Base-by-base conservation (phyloP, 148 eudicot genomes). In the Limonium bicolor region DNA sequence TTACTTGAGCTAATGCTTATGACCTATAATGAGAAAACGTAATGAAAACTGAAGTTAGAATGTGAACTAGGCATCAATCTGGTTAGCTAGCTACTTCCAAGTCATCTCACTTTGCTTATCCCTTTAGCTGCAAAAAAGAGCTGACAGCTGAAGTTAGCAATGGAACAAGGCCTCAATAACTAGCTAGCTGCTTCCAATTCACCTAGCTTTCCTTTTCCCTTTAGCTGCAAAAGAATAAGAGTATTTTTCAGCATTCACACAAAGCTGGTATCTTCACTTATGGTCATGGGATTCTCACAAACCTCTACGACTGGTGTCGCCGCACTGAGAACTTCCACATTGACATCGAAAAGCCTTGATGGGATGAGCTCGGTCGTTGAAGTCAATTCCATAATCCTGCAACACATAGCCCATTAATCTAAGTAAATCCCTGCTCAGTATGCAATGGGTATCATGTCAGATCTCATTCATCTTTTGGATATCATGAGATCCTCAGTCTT, bases 341-440 rank as follows among this genome's bases (percentile, higher is more conserved):
- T 51, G 30, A 58, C 82, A 78, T 27, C 47, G 58, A 60, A 78
- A 78, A 12, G 82, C 87, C 64, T 74, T 59, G 22, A 79, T 53
- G 12, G 82, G 87, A 55, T 79, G 87, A 44, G 32, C 7, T 21
- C 53, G 48, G 55, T 79, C 87, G 17, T 39, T 55, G 30, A 79
- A 79, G 50, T 79, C 87, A 17, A 79, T 55, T 15, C 63, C 67
- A 30, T 79, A 79, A 55, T 79, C 87, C 86, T 78, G 74, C 35
- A 59, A n/a, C n/a, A n/a, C n/a, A 21, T 26, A 24, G 29, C 28
- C 7, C 27, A 7, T 17, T 50, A 16, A 27, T 6, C 41, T 22
- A 36, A 41, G 48, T 36, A n/a, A 52, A 8, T 27, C 36, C 22
- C 9, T 20, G 17, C 32, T 24, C 20, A 23, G 10, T 40, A n/a